Evolutionary conservation across 2,329 filamentous ascomycete genomes (phyloP).

Genomic region (Diaporthe ilicicola): DNA sequence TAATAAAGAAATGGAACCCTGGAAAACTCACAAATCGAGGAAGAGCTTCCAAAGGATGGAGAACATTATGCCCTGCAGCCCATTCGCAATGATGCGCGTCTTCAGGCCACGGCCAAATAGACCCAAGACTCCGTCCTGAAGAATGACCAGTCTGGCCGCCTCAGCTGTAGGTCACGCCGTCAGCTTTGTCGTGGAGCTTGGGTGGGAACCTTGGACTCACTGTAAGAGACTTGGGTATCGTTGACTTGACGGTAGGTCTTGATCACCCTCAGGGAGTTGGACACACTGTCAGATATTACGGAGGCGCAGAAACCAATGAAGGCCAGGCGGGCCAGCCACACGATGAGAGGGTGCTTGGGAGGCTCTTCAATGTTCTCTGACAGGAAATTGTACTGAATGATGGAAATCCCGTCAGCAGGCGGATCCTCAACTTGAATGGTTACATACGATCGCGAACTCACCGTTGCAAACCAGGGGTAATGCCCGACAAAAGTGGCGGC

Average conservation of each 20-base stretch:
- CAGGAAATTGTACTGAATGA: constrained; percentile 52
- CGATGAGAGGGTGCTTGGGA: constrained; percentile 46
- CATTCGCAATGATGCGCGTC: constrained; percentile 58
- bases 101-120: constrained; percentile 55
- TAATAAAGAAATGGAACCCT: too few species aligned
- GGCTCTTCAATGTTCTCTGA: constrained; percentile 50
- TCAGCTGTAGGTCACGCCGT: constrained; percentile 43
- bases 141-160: constrained; percentile 50
- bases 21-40: constrained; percentile 52
- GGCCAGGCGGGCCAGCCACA: constrained; percentile 54
- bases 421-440: too few species aligned
- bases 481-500: constrained; percentile 58
- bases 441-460: constrained; percentile 37
- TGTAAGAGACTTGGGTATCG: constrained; percentile 55
- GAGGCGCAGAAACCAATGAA: constrained; percentile 55
- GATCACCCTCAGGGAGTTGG: constrained; percentile 56
- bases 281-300: constrained; percentile 54
- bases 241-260: constrained; percentile 61
- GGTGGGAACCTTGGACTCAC: constrained; percentile 39
- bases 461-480: constrained; percentile 60
- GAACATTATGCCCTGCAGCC: constrained; percentile 55
- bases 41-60: constrained; percentile 60
- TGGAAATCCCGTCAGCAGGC: neutral
- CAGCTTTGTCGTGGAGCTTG: neutral
- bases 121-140: constrained; percentile 51